phyloP scores from a whole-genome alignment of 2,329 filamentous ascomycete genomes.

The Venturia carpophila region DNA sequence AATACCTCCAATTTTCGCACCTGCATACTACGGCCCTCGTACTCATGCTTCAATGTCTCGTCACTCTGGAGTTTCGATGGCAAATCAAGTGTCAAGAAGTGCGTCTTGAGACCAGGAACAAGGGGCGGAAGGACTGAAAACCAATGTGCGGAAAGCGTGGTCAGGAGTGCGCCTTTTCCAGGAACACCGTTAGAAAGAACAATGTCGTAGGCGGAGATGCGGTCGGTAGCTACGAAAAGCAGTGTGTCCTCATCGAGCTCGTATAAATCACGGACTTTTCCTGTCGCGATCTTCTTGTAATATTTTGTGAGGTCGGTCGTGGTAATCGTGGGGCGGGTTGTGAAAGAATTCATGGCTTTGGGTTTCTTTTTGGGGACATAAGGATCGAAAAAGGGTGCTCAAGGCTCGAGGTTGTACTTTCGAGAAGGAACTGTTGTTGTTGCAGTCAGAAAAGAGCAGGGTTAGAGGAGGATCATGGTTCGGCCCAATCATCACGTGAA shows the following conservation, averaged over 20 bases:
- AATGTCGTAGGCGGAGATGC: constrained; percentile 93
- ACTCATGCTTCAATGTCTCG: constrained; percentile 31
- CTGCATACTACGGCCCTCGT: constrained; percentile 65
- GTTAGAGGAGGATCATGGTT: neutral
- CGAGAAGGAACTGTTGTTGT: neutral
- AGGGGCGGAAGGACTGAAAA: constrained; percentile 52
- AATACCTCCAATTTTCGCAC: constrained; percentile 67
- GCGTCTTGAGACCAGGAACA: constrained; percentile 53
- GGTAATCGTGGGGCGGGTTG: neutral
- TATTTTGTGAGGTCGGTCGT: constrained; percentile 15
- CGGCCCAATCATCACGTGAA: neutral
- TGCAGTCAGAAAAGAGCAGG: neutral
- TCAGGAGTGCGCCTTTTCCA: constrained; percentile 59
- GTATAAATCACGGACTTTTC: constrained; percentile 68
- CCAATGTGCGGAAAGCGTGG: constrained; percentile 60
- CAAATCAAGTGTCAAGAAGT: constrained; percentile 53
- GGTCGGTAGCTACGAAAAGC: constrained; percentile 78
- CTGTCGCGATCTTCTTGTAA: constrained; percentile 17
- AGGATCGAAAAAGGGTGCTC: neutral
- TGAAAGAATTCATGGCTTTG: constrained; percentile 6
- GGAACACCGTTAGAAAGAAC: constrained; percentile 56
- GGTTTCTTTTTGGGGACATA: neutral
- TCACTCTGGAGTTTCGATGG: constrained; percentile 41
- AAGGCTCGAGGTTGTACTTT: neutral
- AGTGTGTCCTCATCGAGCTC: constrained; percentile 61